phyloP scores from a whole-genome alignment of 805 yeast genomes.

The Komagataella populi region DNA sequence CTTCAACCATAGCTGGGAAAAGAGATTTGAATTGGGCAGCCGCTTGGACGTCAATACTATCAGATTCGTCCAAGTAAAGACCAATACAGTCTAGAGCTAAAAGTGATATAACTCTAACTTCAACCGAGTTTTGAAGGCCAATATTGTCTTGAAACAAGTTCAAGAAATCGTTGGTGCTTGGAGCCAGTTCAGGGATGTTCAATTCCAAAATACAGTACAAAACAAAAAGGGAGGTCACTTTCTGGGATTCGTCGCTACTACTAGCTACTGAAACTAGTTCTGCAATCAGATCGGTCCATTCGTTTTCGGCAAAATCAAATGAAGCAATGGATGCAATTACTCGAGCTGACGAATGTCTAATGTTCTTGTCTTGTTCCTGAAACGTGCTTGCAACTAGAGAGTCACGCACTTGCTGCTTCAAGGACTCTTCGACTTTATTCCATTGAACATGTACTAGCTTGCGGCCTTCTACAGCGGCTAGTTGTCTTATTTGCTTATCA shows the following conservation, averaged over 20 bases:
- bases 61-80: slow-evolving; percentile 49
- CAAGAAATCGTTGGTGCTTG: slow-evolving; percentile 54
- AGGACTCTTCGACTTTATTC: slow-evolving; percentile 34
- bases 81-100: slow-evolving; percentile 67
- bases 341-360: slow-evolving; percentile 84
- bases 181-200: slow-evolving; percentile 40
- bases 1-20: slow-evolving; percentile 72
- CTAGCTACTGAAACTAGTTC: slow-evolving; percentile 34
- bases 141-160: slow-evolving; percentile 58
- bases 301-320: slow-evolving; percentile 46
- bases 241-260: slow-evolving; percentile 25
- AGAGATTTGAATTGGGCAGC: slow-evolving; percentile 43
- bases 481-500: slow-evolving; percentile 65
- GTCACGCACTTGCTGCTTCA: slow-evolving; percentile 49
- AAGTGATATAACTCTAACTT: slow-evolving; percentile 72
- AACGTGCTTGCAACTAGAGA: slow-evolving; percentile 61
- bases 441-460: slow-evolving; percentile 67
- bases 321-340: slow-evolving; percentile 79
- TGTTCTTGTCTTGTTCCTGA: slow-evolving; percentile 42
- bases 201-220: slow-evolving; percentile 69
- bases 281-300: slow-evolving; percentile 72
- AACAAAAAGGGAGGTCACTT: slow-evolving; percentile 77
- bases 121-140: slow-evolving; percentile 44
- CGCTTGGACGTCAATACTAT: slow-evolving; percentile 27
- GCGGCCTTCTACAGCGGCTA: slow-evolving; percentile 95